These are phyloP conservation scores for Scutellaria baicalensis DNA, from an alignment of 257 asterid genomes.

Conservation along the genomic window DNA sequence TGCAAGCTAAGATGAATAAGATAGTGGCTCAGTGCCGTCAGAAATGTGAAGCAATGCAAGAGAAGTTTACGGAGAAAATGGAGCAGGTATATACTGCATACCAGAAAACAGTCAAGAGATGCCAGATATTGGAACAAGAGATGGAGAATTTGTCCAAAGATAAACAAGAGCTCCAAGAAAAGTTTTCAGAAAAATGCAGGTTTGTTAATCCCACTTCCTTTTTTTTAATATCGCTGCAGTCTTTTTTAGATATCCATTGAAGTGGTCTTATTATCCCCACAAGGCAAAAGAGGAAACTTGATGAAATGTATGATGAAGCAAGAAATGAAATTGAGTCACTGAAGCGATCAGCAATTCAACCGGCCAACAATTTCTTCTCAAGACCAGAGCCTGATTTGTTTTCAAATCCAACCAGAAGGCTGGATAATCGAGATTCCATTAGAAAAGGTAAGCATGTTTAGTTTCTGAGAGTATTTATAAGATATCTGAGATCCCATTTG, in stretches of 20 bases:
- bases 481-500: not conserved
- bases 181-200: slow-evolving; percentile 94
- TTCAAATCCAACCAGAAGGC: slow-evolving; percentile 47
- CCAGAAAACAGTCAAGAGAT: slow-evolving; percentile 78
- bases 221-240: not conserved
- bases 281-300: slow-evolving; percentile 99
- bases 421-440: slow-evolving; percentile 59
- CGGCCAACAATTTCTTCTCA: slow-evolving; percentile 57
- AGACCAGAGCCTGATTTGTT: slow-evolving; percentile 74
- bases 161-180: slow-evolving; percentile 88
- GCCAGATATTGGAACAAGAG: slow-evolving; percentile 91
- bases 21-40: slow-evolving; percentile 75
- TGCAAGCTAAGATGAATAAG: slow-evolving; percentile 81
- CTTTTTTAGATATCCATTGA: not conserved
- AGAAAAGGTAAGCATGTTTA: slow-evolving; percentile 61
- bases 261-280: slow-evolving; percentile 15
- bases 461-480: not conserved
- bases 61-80: slow-evolving; percentile 75
- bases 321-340: slow-evolving; percentile 70
- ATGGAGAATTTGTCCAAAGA: slow-evolving; percentile 71
- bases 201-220: slow-evolving; percentile 8
- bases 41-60: slow-evolving; percentile 86
- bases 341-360: slow-evolving; percentile 78
- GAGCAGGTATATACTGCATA: slow-evolving; percentile 81
- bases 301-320: slow-evolving; percentile 92